Base-by-base conservation (phyloP, 257 asterid species). In the Solanum pennellii region DNA sequence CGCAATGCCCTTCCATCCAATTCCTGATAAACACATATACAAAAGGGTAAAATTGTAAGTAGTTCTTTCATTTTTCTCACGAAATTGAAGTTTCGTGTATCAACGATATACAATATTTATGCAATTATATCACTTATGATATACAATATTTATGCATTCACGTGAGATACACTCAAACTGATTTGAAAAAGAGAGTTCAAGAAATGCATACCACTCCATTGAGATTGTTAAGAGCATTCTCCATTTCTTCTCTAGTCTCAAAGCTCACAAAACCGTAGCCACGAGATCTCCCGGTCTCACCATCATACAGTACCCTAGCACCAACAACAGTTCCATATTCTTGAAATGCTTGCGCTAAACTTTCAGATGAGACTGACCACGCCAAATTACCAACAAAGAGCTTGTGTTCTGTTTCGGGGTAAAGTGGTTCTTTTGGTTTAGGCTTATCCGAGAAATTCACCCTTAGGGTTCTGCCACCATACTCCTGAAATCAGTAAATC, bases 391-490 rank as follows among this genome's bases (percentile, higher is more conserved):
- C 98, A 27, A 97, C 97, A 18, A 95, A 97, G 3, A 95, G 96
- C 83, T 95, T 97, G 94, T 94, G 88, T 23, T 95, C 98, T 5
- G 97, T 94, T 93, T 97, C 98, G 7, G 98, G 98, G 88, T 95
- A 95, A 9, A 97, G 89, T 8, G 98, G 99, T 25, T 89, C 96
- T 86, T 92, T 97, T 10, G 98, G 94, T 90, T 91, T 94, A 77
- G 98, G 99, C 93, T 93, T 93, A 93, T 94, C 95, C 1, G 99
- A 89, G 89, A 94, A 93, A 89, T 97, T 97, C 18, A 97, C 98
- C 92, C 98, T 91, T 92, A 97, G 76, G n/a, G 94, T 95, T 90
- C 98, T 89, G n/a, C 99, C 99, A 21, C 96, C 98, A 45, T 83
- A 94, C 89, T 94, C 94, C 98, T 97, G 94, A 89, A 86, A 86